Evolutionary conservation across 2,329 filamentous ascomycete genomes (phyloP), one percentile per base, ranked within the genome.

Genomic region (Colletotrichum sp.): DNA sequence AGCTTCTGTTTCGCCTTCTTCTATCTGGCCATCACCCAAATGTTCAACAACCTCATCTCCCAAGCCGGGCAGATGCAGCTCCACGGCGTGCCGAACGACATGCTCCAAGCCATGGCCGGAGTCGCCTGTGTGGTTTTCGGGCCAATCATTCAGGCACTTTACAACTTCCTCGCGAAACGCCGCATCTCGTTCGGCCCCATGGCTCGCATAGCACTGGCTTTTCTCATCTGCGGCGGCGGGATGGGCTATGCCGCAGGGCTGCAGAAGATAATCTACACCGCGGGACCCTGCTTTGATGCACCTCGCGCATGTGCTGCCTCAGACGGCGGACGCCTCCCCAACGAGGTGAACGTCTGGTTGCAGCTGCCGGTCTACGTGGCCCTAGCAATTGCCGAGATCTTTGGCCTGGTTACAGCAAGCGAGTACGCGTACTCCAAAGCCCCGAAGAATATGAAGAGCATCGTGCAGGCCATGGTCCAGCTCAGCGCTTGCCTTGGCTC

Each of bases 61-160:
- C 89, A 90, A 78, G 88, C 88, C 15, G 87, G 86, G 0, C 88
- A 88, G 27, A 88, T 90, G 87, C 77, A 81, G 8, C 84, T 86
- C 7, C 83, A 86, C 72, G 88, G 88, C 61, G 84, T 89, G 2
- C 88, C 89, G 68, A 90, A 90, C 81, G 89, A 90, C 68, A 83
- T 89, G 71, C 62, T 90, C 78, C 87, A 86, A 78, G 89, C 89
- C 77, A 81, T 90, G 21, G 88, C 90, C 80, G 86, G 88, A 9
- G 83, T 90, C 62, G 82, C 86, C 13, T 83, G 90, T 54, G 86
- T 90, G 74, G 84, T 90, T 76, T 86, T 88, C 77, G 88, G 90
- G 63, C 89, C 89, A 5, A 82, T 90, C 62, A 84, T 89, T 69
- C 88, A 90, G 77, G 83, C 83, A 31, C 76, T 90, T n/a, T 90